Conservation (phyloP, 2,329 filamentous ascomycete genomes). For the Penicillium expansum region DNA sequence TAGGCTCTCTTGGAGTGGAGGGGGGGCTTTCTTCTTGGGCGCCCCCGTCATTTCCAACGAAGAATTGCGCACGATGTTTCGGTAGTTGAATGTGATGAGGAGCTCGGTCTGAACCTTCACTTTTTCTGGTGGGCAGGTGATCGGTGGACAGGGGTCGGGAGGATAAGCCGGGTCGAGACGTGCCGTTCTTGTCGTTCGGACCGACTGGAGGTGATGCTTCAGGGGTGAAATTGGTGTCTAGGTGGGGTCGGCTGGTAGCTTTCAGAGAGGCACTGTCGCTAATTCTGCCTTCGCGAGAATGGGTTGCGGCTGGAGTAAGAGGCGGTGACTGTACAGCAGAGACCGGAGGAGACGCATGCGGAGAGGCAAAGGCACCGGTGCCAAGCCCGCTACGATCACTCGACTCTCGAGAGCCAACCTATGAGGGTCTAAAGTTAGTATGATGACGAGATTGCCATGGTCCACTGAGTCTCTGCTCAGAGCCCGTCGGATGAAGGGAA, state of each 20-base stretch:
- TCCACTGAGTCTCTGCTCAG: background rate
- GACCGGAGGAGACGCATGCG: conserved; percentile 63
- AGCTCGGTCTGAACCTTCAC: conserved; percentile 44
- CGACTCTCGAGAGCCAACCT: conserved; percentile 53
- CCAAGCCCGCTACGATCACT: conserved; percentile 61
- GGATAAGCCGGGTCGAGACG: conserved; percentile 36
- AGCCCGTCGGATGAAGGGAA: background rate
- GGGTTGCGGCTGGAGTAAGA: conserved; percentile 78
- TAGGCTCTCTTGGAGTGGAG: conserved; percentile 51
- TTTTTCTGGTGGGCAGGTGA: conserved; percentile 41
- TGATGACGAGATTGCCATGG: background rate
- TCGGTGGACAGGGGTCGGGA: conserved; percentile 44
- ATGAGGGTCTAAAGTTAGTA: conserved; percentile 10
- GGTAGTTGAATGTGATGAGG: conserved; percentile 46
- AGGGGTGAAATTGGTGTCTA: conserved; percentile 49
- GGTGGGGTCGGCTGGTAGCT: conserved; percentile 32
- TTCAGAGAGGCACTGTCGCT: conserved; percentile 33
- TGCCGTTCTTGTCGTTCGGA: conserved; percentile 31
- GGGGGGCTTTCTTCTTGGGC: conserved; percentile 64
- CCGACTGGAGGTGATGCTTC: conserved; percentile 54
- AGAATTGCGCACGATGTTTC: conserved; percentile 54
- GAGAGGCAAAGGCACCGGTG: conserved; percentile 64
- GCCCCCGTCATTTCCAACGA: conserved; percentile 55
- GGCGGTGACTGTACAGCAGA: conserved; percentile 82
- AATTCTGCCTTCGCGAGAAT: conserved; percentile 52